Evolutionary conservation across 768 basidiomycete genomes (phyloP), one percentile per base, ranked within the genome.

Genomic region (Hericium rajendrae): DNA sequence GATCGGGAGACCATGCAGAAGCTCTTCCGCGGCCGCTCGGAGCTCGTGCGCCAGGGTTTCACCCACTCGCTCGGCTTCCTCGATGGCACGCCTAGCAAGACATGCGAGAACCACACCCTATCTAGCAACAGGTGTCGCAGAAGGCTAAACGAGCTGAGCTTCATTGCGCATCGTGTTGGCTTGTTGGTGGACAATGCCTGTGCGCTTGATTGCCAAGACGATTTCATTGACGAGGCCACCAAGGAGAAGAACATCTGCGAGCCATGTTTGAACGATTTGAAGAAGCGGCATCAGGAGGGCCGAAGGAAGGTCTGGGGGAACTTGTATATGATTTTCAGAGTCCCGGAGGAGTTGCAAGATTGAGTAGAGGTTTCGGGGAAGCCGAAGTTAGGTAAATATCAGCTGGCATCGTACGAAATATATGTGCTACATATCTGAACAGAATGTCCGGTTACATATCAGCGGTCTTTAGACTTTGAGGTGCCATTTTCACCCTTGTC

Each of bases 361-460:
- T 32, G 32, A 32, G 32, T 2, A 32, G 9, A 6, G 32, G 6
- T 32, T 6, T 32, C 6, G 26, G 26, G 5, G 26, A 26, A 32
- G 6, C 6, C 32, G 32, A 32, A 32, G 32, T 10, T 32, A 32
- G 6, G 32, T 10, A 32, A 32, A 32, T 32, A 6, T 32, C 32
- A 32, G 32, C 32, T 32, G 32, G 32, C 9, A 2, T 32, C 67
- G 90, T 92, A 24, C 32, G 32, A 10, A 2, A 32, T 32, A 26
- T 22, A 22, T 22, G 22, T 22, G 22, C 22, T 22, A 22, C 22
- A 22, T 22, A 22, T 22, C 22, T 22, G 22, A 22, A 22, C 22
- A 32, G 28, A 8, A 32, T 4, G 8, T 32, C 4, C 8, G 8
- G 28, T 32, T 32, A 32, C 28, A 32, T 8, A 8, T 32, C 28